Evolutionary conservation across 2,329 filamentous ascomycete species (phyloP).

Genomic region (Monosporascus sp.): DNA sequence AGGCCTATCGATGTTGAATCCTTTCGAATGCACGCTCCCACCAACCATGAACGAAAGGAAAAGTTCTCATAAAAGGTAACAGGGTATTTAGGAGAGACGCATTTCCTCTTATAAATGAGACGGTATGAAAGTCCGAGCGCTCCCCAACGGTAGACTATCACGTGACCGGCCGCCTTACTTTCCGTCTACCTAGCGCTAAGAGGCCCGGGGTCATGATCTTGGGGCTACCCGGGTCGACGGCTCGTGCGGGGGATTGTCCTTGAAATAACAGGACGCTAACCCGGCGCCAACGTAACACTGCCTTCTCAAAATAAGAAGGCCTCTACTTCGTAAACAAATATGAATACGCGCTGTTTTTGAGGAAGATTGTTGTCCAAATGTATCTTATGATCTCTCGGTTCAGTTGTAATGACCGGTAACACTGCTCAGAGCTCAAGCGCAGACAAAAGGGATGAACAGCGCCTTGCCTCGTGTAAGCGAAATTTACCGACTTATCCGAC

Average conservation of each 20-base stretch:
- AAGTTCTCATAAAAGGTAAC: too few species aligned
- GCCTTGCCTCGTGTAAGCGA: conserved; percentile 20
- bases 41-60: too few species aligned
- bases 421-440: conserved; percentile 15
- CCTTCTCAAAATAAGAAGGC: not conserved
- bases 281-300: not conserved
- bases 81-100: too few species aligned
- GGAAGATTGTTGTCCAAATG: not conserved
- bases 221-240: not conserved
- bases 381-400: conserved; percentile 10
- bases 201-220: not conserved
- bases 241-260: not conserved
- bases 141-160: not conserved
- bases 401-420: conserved; percentile 17
- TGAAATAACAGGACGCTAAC: not conserved
- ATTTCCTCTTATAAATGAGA: too few species aligned
- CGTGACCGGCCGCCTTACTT: not conserved
- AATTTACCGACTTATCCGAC: too few species aligned
- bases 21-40: too few species aligned
- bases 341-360: not conserved
- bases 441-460: conserved; percentile 22
- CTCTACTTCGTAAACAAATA: too few species aligned
- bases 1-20: too few species aligned
- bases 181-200: not conserved
- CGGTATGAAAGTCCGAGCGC: not conserved